Evolutionary conservation across 306 rosid species (phyloP), one percentile per base, ranked within the genome.

Genomic region (Datisca glomerata): DNA sequence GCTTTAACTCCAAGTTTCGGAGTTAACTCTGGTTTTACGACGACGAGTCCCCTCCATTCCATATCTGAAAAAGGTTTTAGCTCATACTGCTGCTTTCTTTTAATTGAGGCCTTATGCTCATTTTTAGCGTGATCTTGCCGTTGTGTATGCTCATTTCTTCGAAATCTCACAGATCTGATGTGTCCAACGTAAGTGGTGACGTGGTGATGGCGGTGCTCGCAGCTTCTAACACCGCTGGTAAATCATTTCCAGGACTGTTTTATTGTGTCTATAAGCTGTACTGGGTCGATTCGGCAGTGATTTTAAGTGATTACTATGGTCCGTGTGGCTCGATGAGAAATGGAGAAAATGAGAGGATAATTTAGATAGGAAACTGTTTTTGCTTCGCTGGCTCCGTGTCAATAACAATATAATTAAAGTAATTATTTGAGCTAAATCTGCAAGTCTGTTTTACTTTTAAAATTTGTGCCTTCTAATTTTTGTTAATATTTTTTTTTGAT

Each of bases 161-260:
- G 12, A 21, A 35, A 46, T 67, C 49, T 47, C 29, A 18, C 43
- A 75, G 91, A 78, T 84, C 86, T 79, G 79, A 63, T 43, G 55
- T 59, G 27, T 36, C 27, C 16, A 20, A 3, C 43, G 63, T 53
- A 27, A 59, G 64, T 66, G 60, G 59, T 57, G 68, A 56, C 56
- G 72, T 61, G 51, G 65, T 55, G 72, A 84, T 79, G 94, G 60
- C 78, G 71, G 49, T 21, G 64, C 64, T 60, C 39, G 41, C 46
- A 22, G 64, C 68, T 65, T 57, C 64, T 18, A 3, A 49, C 47
- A 38, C 66, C 19, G 27, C 54, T 13, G 79, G 76, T 75, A 63
- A 44, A n/a, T n/a, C n/a, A n/a, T n/a, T n/a, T n/a, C n/a, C n/a
- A n/a, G n/a, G n/a, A n/a, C n/a, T n/a, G n/a, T n/a, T n/a, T n/a